phyloP scores from a whole-genome alignment of 306 rosid genomes.

The Citrullus mucosospermus region DNA sequence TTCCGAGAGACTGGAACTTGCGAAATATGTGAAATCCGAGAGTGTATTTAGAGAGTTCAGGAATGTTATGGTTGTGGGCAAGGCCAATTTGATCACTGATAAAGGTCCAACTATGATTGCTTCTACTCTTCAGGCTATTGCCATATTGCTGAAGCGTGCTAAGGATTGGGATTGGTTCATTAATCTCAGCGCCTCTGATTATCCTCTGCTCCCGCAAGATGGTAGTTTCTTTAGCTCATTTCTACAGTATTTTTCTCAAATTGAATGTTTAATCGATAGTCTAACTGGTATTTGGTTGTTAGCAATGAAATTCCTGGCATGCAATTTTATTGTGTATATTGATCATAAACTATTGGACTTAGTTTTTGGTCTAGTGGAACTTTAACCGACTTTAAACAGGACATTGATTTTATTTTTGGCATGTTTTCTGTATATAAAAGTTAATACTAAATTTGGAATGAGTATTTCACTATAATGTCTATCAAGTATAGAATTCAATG shows the following conservation, averaged over 20 bases:
- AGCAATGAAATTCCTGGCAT: neutral
- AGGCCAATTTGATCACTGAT: constrained; percentile 56
- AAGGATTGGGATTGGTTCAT: constrained; percentile 89
- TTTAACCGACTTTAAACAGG: neutral
- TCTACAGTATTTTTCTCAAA: neutral
- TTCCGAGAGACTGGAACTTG: constrained; percentile 61
- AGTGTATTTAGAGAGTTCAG: constrained; percentile 28
- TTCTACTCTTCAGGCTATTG: constrained; percentile 58
- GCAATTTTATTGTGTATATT: neutral
- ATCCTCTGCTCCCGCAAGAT: constrained; percentile 80
- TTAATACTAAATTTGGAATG: neutral
- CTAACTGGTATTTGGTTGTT: neutral
- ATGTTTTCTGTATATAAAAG: neutral
- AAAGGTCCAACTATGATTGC: constrained; percentile 82
- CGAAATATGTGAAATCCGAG: constrained; percentile 50
- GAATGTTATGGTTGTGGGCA: constrained; percentile 76
- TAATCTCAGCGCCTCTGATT: constrained; percentile 82
- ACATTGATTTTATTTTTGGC: neutral
- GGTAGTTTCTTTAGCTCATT: constrained; percentile 27
- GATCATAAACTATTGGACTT: neutral
- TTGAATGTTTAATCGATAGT: neutral
- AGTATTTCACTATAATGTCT: neutral
- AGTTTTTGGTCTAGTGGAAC: neutral
- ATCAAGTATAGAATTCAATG: neutral
- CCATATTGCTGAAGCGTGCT: constrained; percentile 48